Percentiles rank a stretch among this genome's conserved stretches.
Conservation (phyloP, 2,329 filamentous ascomycete species). For the Ophiostoma sp. region DNA sequence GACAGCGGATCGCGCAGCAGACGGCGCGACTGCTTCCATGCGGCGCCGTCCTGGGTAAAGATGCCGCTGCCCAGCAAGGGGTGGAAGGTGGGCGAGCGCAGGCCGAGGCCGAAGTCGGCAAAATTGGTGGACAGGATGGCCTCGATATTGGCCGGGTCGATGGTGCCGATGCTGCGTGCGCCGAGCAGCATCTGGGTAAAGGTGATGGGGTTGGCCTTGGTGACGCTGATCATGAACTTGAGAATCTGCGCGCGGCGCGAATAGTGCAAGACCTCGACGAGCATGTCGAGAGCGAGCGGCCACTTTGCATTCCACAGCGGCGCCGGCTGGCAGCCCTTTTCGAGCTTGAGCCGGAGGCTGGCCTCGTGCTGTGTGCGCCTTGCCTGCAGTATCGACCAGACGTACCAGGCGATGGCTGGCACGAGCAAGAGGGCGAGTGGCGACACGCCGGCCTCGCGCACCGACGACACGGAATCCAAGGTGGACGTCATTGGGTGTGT, state of each 20-base stretch:
- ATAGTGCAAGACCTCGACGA: neutral
- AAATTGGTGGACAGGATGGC: constrained; percentile 37
- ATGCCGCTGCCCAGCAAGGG: constrained; percentile 23
- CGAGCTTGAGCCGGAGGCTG: neutral
- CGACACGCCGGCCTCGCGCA: neutral
- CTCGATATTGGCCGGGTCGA: constrained; percentile 10
- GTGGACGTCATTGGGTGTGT: neutral
- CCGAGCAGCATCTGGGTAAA: constrained; percentile 11
- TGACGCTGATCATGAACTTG: constrained; percentile 3
- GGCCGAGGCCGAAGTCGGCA: constrained; percentile 36
- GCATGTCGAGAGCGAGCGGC: constrained; percentile 14
- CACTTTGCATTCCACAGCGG: constrained; percentile 8
- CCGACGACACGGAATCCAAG: neutral
- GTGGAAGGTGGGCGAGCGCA: constrained; percentile 23
- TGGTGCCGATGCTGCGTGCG: constrained; percentile 12
- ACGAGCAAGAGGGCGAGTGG: neutral
- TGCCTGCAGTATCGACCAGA: neutral
- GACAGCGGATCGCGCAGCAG: constrained; percentile 20
- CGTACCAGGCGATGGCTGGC: neutral
- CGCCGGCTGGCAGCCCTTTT: constrained; percentile 2
- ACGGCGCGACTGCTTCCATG: constrained; percentile 18
- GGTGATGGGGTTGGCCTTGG: neutral
- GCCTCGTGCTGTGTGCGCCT: neutral
- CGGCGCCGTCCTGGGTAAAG: constrained; percentile 18
- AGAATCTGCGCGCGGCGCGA: neutral